Base-by-base conservation (phyloP, 495 filamentous ascomycete species). In the Apodospora peruviana region DNA sequence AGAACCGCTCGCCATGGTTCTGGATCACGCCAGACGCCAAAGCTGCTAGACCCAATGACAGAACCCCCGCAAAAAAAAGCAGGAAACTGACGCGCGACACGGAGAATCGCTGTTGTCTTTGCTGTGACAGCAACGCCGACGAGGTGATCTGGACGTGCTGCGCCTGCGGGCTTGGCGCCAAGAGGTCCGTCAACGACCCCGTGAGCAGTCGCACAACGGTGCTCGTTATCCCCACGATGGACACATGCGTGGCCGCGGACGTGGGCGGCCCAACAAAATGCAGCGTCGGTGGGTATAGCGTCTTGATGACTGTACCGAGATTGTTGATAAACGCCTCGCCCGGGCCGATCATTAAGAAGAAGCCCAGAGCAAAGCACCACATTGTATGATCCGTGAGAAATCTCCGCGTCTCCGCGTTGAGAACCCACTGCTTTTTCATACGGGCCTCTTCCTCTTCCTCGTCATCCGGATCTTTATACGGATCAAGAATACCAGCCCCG, bases 311-410 rank as follows among this genome's bases (percentile, higher is more conserved):
- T 18, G 91, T 95, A 37, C 93, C 93, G 40, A 98, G 78, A 56
- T 98, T 98, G 70, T 97, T 98, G 59, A 96, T 90, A 67, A 96
- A 98, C 8, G 90, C 85, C 72, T 98, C 93, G 17, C 91, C 91
- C 0, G 93, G 91, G 3, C 93, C 93, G 43, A 87, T 89, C 51
- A 94, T 87, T 53, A 96, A 76, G 77, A 96, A 95, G 70, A 98
- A 94, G 19, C 91, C 93, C 2, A 83, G 64, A 0, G 90, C 88
- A 48, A 98, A 81, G 70, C 78, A 87, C 93, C 93, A 97, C 91
- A 97, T 96, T 10, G 89, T 94, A 48, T 78, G 82, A 53, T 98
- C 93, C 34, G 75, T 72, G 23, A 98, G 76, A 64, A 96, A 98
- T 5, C 79, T 70, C 3, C 81, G 74, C 2, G 91, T 96, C 55